Base-by-base conservation (phyloP, 1,139 yeast genomes). In the Debaryomyces subglobosus region DNA sequence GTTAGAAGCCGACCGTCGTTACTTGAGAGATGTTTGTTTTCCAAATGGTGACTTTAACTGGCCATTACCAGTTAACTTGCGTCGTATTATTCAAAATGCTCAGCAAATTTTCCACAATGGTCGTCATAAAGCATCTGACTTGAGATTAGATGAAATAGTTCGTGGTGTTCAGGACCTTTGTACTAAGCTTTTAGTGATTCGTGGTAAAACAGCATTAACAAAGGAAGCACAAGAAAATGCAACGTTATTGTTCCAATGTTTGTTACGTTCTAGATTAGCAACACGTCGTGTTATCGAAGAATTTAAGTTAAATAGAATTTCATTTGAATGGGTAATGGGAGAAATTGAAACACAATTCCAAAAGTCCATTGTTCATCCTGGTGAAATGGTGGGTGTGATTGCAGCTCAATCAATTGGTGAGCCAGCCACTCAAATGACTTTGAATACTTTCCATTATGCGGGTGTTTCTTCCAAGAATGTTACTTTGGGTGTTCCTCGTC, bases 331-430 rank as follows among this genome's bases (percentile, higher is more conserved):
- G 99, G 96, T 90, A 39, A 61, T 91, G 53, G 97, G 97, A 63
- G 96, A 94, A 65, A 81, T 95, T 59, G 97, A 91, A 64, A 82
- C 94, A 23, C 97, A 92, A 68, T 95, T 92, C 74, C 92, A 89
- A 58, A 89, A 88, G 69, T 86, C 98, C 3, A 77, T 91, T 63
- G 99, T 92, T 44, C 95, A 95, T 58, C 97, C 99, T 9, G 99
- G 99, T 78, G 99, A 94, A 69, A 94, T 94, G 99, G 99, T 95
- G 51, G 99, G 99, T 77, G 97, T 94, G 48, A 83, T 94, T 64
- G 99, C 99, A 48, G 99, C 99, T 1, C 99, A 94, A 76, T 91
- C 97, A 42, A 94, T 94, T 75, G 99, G 99, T 77, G 99, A 94
- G 70, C 99, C 99, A 45, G 99, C 99, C 24, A 94, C 99, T 24